These are phyloP conservation scores for Coemansia guatemalensis DNA, from an alignment of 192 early-diverging fungal species.

Conservation along the genomic window DNA sequence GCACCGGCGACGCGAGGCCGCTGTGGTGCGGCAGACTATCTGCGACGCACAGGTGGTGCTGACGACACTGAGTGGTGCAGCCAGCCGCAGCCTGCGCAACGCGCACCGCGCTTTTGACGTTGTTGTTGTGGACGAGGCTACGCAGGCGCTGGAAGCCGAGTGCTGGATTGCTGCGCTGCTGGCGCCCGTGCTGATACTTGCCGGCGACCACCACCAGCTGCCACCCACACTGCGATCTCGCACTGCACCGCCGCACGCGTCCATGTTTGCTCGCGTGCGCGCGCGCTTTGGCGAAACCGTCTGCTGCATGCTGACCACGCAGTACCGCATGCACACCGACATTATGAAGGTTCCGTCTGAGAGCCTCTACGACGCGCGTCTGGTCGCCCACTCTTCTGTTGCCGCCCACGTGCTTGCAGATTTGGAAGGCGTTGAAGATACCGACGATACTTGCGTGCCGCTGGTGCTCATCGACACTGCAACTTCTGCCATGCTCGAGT, in stretches of 20 bases:
- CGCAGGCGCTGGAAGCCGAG: constrained; percentile 82
- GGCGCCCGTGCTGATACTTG: constrained; percentile 72
- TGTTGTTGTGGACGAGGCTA: constrained; percentile 87
- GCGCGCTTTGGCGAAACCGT: constrained; percentile 57
- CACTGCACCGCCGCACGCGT: constrained; percentile 34
- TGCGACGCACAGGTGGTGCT: constrained; percentile 67
- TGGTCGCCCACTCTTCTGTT: constrained; percentile 68
- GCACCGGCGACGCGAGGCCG: constrained; percentile 65
- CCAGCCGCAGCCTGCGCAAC: constrained; percentile 24
- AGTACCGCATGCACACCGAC: constrained; percentile 86
- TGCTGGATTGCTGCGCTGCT: constrained; percentile 86
- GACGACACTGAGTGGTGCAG: constrained; percentile 76
- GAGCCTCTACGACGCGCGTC: constrained; percentile 66
- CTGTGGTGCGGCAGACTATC: constrained; percentile 62
- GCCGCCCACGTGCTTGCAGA: constrained; percentile 64
- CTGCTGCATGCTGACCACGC: constrained; percentile 71
- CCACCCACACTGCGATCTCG: constrained; percentile 70
- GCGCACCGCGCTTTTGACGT: constrained; percentile 70
- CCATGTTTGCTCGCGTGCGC: constrained; percentile 81
- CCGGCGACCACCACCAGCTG: constrained; percentile 88
- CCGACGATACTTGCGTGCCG: constrained; percentile 61
- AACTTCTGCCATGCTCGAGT: constrained; percentile 47
- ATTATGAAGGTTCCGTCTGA: constrained; percentile 77
- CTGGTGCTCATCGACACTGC: constrained; percentile 74
- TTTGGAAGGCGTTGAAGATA: constrained; percentile 56